These are phyloP conservation scores for Pulicaria dysenterica DNA, from an alignment of 129 eudicot genomes.

Conservation along the genomic window DNA sequence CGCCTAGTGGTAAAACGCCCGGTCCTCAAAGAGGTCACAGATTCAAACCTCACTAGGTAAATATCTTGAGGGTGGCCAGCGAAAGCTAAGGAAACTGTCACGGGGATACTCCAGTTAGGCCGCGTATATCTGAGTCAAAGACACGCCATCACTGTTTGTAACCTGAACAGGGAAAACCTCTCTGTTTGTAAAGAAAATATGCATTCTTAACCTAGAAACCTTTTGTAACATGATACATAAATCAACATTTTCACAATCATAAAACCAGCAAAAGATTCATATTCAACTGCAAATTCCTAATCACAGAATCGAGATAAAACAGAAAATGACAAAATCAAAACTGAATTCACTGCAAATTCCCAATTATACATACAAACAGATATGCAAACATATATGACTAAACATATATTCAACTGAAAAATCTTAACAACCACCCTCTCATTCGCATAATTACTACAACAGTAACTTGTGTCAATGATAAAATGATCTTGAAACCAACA, in stretches of 20 bases:
- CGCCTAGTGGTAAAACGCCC: too few relatives aligned
- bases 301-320: slow-evolving; percentile 6
- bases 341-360: not conserved
- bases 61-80: too few relatives aligned
- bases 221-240: too few relatives aligned
- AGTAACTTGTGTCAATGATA: not conserved
- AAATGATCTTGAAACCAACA: slow-evolving; percentile 12
- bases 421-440: not conserved
- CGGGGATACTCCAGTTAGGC: too few relatives aligned
- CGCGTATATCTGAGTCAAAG: too few relatives aligned
- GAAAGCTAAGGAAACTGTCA: too few relatives aligned
- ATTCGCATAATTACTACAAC: not conserved
- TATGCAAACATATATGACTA: not conserved
- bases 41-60: too few relatives aligned
- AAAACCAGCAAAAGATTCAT: not conserved
- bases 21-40: too few relatives aligned
- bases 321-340: not conserved
- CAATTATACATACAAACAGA: not conserved
- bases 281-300: slow-evolving; percentile 21
- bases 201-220: not conserved
- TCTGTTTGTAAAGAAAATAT: too few relatives aligned
- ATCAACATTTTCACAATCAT: not conserved
- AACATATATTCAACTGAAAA: not conserved
- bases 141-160: too few relatives aligned
- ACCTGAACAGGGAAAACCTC: too few relatives aligned